These are phyloP conservation scores for Malus asiatica DNA, from an alignment of 306 rosid genomes.

Conservation along the genomic window DNA sequence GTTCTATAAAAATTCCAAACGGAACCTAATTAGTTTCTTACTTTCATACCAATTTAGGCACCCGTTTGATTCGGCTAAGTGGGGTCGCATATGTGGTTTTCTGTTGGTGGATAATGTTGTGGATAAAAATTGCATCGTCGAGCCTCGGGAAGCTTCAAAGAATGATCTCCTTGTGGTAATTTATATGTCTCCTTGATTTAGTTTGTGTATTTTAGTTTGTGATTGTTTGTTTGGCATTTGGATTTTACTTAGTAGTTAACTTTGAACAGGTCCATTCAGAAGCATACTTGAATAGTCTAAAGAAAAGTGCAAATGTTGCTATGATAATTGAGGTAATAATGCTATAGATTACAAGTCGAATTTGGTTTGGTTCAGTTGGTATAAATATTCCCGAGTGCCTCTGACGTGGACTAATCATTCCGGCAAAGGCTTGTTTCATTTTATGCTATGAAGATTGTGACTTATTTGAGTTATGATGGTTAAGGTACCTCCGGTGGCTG, in stretches of 20 bases:
- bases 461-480: slow-evolving; percentile 17
- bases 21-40: not conserved
- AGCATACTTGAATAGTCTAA: slow-evolving; percentile 65
- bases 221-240: not conserved
- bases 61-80: slow-evolving; percentile 86
- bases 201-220: not conserved
- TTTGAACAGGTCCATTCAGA: slow-evolving; percentile 70
- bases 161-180: slow-evolving; percentile 84
- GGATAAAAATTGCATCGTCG: slow-evolving; percentile 38
- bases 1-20: not conserved
- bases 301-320: slow-evolving; percentile 68
- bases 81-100: slow-evolving; percentile 75
- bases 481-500: slow-evolving; percentile 82
- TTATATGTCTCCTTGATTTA: not conserved
- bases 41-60: slow-evolving; percentile 38
- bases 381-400: not conserved
- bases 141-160: slow-evolving; percentile 83
- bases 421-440: not conserved
- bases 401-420: not conserved
- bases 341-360: not conserved
- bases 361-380: not conserved
- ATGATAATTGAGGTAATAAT: slow-evolving; percentile 64
- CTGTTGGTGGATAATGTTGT: slow-evolving; percentile 48
- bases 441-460: not conserved
- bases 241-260: not conserved